These are phyloP conservation scores for Suillus weaverae DNA, from an alignment of 768 basidiomycete genomes.

Conservation along the genomic window DNA sequence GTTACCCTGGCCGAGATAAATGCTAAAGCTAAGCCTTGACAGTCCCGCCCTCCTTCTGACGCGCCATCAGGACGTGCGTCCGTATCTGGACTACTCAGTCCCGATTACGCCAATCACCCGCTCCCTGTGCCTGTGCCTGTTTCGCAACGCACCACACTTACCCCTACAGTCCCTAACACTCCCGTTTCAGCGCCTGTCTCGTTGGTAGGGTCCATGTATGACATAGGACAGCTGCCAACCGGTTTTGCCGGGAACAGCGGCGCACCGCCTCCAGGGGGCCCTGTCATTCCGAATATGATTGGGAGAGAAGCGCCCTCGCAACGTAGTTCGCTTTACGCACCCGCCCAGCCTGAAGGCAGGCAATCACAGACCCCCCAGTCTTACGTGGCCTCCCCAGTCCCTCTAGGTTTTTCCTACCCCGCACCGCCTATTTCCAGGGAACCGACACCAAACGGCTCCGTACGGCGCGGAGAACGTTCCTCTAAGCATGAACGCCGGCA, in stretches of 20 bases:
- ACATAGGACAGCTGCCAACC: constrained; percentile 15
- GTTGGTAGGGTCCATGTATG: constrained; percentile 20
- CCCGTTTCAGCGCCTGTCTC: constrained; percentile 9
- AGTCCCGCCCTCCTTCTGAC: constrained; percentile 34
- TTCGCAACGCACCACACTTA: constrained; percentile 12
- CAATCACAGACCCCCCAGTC: constrained; percentile 23
- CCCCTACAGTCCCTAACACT: constrained; percentile 18
- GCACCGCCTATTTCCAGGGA: constrained; percentile 30
- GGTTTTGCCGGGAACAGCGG: constrained; percentile 11
- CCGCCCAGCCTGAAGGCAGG: constrained; percentile 18
- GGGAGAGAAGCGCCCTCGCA: constrained; percentile 10
- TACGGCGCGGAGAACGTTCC: constrained; percentile 13
- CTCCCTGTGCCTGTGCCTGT: constrained; percentile 25
- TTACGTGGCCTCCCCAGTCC: constrained; percentile 28
- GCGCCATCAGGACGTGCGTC: constrained; percentile 29
- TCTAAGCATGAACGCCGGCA: constrained; percentile 28
- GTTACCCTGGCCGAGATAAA: neutral
- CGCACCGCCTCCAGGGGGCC: constrained; percentile 16
- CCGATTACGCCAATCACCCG: constrained; percentile 31
- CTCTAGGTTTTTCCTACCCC: constrained; percentile 26
- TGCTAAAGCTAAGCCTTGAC: constrained; percentile 4
- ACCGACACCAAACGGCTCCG: constrained; percentile 11
- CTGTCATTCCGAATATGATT: constrained; percentile 22
- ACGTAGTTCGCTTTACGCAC: constrained; percentile 14
- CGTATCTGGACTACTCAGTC: constrained; percentile 26